Base-by-base conservation (phyloP, 306 rosid species). In the Alnus glutinosa region DNA sequence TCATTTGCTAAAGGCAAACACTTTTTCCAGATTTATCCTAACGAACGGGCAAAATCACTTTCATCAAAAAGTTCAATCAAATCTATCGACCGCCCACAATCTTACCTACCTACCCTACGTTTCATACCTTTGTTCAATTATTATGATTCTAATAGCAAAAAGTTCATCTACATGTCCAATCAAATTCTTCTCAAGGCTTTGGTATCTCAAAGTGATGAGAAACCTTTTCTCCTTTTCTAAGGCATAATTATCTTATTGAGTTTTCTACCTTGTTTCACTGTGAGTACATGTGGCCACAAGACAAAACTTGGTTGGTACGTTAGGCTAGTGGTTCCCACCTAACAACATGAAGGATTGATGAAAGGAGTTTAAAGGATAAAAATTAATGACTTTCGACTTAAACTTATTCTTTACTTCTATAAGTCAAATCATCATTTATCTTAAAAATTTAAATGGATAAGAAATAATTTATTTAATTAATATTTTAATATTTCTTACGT, bases 171-270 rank as follows among this genome's bases (percentile, higher is more conserved):
- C 76, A 39, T 73, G 76, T 81, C 88, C 87, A 85, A 85, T 88
- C 86, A 75, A 78, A 85, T 77, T 76, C 78, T 87, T 83, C 92
- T 91, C 85, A 44, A 82, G 84, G 81, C 88, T 82, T 85, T 86
- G 63, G 76, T 78, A 77, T 86, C 76, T 83, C 77, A 78, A 79
- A 78, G 85, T 79, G 79, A 61, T 75, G 46, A 76, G 46, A 79
- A 78, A 39, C 78, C 50, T 63, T 80, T 49, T 47, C 71, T 62
- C 15, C 18, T 58, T 84, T 89, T 80, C 80, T 70, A 73, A 77
- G 66, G 49, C 85, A 80, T 71, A 83, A 87, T 85, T 63, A 82
- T 86, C 58, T 47, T 36, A 54, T 76, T 34, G 42, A 42, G 52
- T 49, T 49, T 49, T 49, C 52, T 49, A 49, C 52, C 52, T 49